Evolutionary conservation across 176 grass and related monocot genomes (phyloP).

Genomic region (Stipa capillata): DNA sequence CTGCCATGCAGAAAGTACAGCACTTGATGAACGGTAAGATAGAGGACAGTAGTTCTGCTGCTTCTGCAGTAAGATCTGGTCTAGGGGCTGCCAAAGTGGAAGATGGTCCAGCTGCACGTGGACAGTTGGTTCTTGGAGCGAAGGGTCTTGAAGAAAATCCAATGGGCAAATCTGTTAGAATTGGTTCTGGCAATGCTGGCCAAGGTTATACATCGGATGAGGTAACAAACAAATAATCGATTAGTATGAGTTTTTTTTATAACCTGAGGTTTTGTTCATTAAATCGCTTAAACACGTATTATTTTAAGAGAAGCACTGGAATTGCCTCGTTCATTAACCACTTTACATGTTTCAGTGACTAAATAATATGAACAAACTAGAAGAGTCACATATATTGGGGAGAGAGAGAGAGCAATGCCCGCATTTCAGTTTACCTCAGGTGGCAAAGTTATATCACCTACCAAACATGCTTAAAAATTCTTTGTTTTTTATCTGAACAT

Average conservation of each 20-base stretch:
- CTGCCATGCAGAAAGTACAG: conserved; percentile 65
- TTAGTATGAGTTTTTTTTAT: background rate
- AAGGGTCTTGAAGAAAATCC: conserved; percentile 77
- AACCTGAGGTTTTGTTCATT: background rate
- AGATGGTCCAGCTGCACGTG: conserved; percentile 54
- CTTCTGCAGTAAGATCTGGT: conserved; percentile 39
- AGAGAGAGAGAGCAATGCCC: background rate
- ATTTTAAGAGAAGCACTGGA: background rate
- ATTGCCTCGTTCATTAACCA: background rate
- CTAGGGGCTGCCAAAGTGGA: conserved; percentile 64
- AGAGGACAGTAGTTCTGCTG: conserved; percentile 38
- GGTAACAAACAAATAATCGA: conserved; percentile 38
- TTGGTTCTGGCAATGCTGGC: conserved; percentile 95
- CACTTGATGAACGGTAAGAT: conserved; percentile 66
- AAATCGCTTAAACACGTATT: background rate
- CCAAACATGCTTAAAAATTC: background rate
- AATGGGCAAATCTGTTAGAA: conserved; percentile 53
- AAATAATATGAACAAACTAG: background rate
- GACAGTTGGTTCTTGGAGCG: conserved; percentile 47
- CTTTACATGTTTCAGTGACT: background rate
- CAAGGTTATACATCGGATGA: conserved; percentile 99
- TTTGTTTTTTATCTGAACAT: conserved; percentile 1
- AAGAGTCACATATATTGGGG: background rate
- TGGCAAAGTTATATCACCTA: background rate
- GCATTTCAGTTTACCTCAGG: background rate